Evolutionary conservation across 2,329 filamentous ascomycete species (phyloP), one percentile per base, ranked within the genome.

Genomic region (Stachybotrys echinatus): DNA sequence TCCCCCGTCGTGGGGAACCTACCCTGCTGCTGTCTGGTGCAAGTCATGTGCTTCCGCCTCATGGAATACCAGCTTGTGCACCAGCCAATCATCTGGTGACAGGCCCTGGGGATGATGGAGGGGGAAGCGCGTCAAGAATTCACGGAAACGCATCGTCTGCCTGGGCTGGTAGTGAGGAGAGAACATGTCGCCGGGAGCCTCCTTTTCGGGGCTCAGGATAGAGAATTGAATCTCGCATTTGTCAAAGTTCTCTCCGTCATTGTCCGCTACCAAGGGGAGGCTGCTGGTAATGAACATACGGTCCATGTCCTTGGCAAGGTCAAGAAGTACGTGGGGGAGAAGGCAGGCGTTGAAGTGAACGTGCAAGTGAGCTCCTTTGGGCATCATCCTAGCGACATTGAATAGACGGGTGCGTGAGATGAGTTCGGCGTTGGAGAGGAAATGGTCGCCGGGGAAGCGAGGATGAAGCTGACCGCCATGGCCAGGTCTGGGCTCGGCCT

Each of bases 271-370:
- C 27, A 88, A 68, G 4, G 77, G 75, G 27, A 72, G 58, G 42
- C 66, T 55, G 66, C 84, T 88, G 50, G 78, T 81, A 57, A 90
- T 84, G 60, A 82, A 88, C 84, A 91, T 89, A 55, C 77, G 78
- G 1, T 76, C 60, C 73, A 84, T 81, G 5, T 54, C 72, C 71
- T 72, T 78, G 55, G 71, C 80, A 56, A 73, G 72, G 21, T 71
- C 66, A 12, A 90, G 71, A 19, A 90, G 70, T 5, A 83, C 74
- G 2, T 72, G 64, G 10, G 86, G 84, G 14, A 74, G 70, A 5
- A 90, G 70, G 52, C 86, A 88, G n/a, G 87, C 79, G 62, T 90
- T 91, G 73, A 88, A 90, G 64, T 91, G 87, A 21, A 89, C 79
- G 64, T 91, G 87, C 21, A 90, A 71, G 61, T 90, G 84, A 1